Percentiles rank a stretch among this genome's conserved stretches.
phyloP scores from a whole-genome alignment of 495 filamentous ascomycete genomes.

The Xylaria intraflava region DNA sequence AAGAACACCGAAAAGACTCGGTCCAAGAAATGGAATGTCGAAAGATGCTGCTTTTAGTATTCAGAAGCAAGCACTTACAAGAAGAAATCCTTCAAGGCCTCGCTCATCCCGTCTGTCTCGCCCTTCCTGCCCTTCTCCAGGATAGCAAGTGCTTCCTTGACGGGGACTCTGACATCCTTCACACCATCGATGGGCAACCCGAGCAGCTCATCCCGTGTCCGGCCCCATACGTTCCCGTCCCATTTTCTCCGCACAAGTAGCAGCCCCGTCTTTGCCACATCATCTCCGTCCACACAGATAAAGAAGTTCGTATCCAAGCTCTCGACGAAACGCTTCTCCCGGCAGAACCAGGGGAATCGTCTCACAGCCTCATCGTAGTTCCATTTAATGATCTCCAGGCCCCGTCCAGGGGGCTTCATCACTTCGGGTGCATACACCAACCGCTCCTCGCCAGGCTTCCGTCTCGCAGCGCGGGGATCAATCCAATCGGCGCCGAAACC shows the following conservation, averaged over 20 bases:
- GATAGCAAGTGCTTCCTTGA: conserved; percentile 2
- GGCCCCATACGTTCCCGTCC: conserved; percentile 1
- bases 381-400: conserved; percentile 12
- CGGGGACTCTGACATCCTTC: neutral
- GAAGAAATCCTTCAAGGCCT: conserved; percentile 1
- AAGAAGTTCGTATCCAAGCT: conserved; percentile 14
- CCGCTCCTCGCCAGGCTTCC: conserved; percentile 14
- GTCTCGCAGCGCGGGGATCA: neutral
- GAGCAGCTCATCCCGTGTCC: conserved; percentile 1
- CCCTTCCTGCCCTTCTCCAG: neutral
- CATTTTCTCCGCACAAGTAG: conserved; percentile 14
- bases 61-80: no score
- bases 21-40: no score
- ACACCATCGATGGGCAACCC: neutral
- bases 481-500: conserved; percentile 9
- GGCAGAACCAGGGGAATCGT: conserved; percentile 14
- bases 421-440: conserved; percentile 9
- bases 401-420: conserved; percentile 8
- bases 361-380: conserved; percentile 10
- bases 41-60: no score
- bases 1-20: no score
- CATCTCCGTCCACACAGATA: conserved; percentile 13
- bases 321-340: conserved; percentile 14
- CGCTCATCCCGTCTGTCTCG: neutral
- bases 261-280: conserved; percentile 9